A percentile compares a stretch with the other conserved stretches of the same genome.
Evolutionary conservation across 1,139 yeast species (phyloP).

Genomic region (Suhomyces anneliseae): DNA sequence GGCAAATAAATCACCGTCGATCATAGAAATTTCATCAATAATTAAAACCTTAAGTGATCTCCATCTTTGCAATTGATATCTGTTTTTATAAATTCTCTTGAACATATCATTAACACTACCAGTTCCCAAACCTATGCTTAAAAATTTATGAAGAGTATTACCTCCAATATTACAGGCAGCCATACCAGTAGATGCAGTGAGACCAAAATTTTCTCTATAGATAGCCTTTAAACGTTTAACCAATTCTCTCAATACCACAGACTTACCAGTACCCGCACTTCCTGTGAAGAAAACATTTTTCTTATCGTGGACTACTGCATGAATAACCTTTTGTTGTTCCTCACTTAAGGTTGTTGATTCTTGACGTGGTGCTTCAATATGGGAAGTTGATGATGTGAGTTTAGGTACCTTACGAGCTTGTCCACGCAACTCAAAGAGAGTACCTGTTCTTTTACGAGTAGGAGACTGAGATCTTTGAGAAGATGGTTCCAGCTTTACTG

Average conservation of each 20-base stretch:
- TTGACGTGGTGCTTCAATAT: conserved; percentile 1
- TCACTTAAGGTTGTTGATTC: conserved; percentile 27
- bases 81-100: conserved; percentile 46
- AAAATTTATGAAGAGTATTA: conserved; percentile 71
- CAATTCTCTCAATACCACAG: conserved; percentile 64
- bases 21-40: conserved; percentile 89
- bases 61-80: conserved; percentile 57
- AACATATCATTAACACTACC: conserved; percentile 47
- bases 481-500: neutral
- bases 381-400: conserved; percentile 2
- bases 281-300: conserved; percentile 71
- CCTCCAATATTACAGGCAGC: conserved; percentile 92
- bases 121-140: conserved; percentile 75
- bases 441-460: conserved; percentile 4
- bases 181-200: conserved; percentile 89
- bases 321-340: conserved; percentile 71
- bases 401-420: conserved; percentile 25
- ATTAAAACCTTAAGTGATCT: conserved; percentile 58
- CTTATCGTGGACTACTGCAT: conserved; percentile 58
- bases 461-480: neutral
- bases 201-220: conserved; percentile 54
- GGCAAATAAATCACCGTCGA: conserved; percentile 72
- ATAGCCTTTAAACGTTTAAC: conserved; percentile 41
- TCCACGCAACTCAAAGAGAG: conserved; percentile 11
- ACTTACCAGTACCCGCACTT: conserved; percentile 85